phyloP scores from a whole-genome alignment of 768 basidiomycete genomes.

The Termitomyces sp. region DNA sequence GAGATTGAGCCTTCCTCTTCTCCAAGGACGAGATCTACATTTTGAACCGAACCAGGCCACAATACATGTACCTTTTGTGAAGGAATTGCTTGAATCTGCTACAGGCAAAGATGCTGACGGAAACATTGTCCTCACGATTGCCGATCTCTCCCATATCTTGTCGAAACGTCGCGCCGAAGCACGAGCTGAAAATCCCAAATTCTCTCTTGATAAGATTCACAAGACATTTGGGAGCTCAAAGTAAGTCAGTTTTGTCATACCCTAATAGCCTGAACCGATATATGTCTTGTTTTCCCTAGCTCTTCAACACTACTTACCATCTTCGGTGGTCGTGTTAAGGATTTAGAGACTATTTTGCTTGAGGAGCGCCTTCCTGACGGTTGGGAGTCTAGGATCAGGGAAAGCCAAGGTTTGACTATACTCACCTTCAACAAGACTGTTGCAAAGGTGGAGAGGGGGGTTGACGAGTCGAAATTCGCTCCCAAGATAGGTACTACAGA shows the following conservation, averaged over 20 bases:
- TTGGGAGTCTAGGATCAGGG: conserved; percentile 63
- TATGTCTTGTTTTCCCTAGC: conserved; percentile 27
- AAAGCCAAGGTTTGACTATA: conserved; percentile 58
- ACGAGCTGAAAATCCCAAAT: conserved; percentile 51
- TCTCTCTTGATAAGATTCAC: conserved; percentile 45
- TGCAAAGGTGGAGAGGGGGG: conserved; percentile 35
- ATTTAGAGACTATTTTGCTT: conserved; percentile 50
- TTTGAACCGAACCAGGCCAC: conserved; percentile 49
- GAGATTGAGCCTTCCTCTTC: conserved; percentile 26
- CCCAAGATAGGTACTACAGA: background rate
- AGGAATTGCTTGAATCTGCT: conserved; percentile 54
- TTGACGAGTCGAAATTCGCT: conserved; percentile 33
- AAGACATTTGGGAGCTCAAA: conserved; percentile 65
- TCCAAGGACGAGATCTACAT: conserved; percentile 44
- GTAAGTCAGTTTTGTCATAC: conserved; percentile 36
- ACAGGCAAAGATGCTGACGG: conserved; percentile 55
- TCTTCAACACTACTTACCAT: conserved; percentile 60
- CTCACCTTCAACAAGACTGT: conserved; percentile 48
- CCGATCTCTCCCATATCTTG: conserved; percentile 55
- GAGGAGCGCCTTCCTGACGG: conserved; percentile 71
- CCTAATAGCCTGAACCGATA: background rate
- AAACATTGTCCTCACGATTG: conserved; percentile 43
- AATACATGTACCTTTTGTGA: conserved; percentile 45
- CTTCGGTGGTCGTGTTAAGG: conserved; percentile 60
- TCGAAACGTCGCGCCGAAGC: conserved; percentile 62